phyloP scores from a whole-genome alignment of 139 green algal genomes.

The Edaphochlamys debaryana region DNA sequence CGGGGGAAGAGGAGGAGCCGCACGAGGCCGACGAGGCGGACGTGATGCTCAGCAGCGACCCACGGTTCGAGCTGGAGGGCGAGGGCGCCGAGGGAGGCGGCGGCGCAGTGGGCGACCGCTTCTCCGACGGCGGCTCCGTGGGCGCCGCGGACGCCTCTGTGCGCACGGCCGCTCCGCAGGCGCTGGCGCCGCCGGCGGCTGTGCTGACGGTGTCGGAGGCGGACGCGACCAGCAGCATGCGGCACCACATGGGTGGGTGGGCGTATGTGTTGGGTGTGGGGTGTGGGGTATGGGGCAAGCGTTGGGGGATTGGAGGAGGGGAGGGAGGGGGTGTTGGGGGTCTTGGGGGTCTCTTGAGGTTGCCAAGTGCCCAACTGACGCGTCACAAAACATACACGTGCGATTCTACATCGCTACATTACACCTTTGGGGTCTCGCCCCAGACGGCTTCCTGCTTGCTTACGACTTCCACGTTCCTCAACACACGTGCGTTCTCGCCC shows the following conservation, averaged over 20 bases:
- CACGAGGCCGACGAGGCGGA: conserved; percentile 19
- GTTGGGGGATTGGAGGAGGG: not conserved
- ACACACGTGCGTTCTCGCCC: too few relatives aligned
- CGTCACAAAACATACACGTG: too few relatives aligned
- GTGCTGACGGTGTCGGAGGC: conserved; percentile 31
- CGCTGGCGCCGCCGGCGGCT: not conserved
- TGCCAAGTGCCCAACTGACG: too few relatives aligned
- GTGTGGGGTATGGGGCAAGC: not conserved
- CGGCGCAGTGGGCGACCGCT: too few relatives aligned
- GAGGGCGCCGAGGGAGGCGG: not conserved
- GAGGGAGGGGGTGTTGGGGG: not conserved
- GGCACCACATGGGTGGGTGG: conserved; percentile 32
- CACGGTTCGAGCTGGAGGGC: not conserved
- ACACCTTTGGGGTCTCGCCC: too few relatives aligned
- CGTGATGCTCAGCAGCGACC: conserved; percentile 34
- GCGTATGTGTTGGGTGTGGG: not conserved
- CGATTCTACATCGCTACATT: too few relatives aligned
- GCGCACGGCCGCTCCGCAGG: not conserved
- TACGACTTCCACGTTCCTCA: too few relatives aligned
- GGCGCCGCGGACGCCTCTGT: too few relatives aligned
- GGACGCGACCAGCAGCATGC: conserved; percentile 26
- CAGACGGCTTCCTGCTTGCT: too few relatives aligned
- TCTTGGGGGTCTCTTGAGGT: too few relatives aligned
- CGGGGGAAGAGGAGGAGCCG: too few relatives aligned
- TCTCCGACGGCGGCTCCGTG: too few relatives aligned